Evolutionary conservation across 768 basidiomycete species (phyloP), one percentile per base, ranked within the genome.

Genomic region (Naganishia vishniacii): DNA sequence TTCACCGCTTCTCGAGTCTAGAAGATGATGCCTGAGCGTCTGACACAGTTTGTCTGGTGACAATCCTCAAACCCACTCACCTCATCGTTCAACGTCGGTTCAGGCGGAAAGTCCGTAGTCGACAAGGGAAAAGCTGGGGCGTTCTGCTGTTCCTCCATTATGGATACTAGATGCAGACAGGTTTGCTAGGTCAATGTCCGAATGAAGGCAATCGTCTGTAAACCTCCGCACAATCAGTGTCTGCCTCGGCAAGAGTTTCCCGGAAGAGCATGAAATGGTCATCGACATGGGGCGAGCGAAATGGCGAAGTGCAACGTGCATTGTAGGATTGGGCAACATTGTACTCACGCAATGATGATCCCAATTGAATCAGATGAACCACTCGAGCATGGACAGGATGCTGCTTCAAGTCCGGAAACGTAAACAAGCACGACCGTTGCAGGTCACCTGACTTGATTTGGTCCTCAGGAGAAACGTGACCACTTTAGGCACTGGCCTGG

Each of bases 361-460:
- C n/a, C n/a, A n/a, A n/a, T n/a, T n/a, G n/a, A n/a, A n/a, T n/a
- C n/a, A n/a, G n/a, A n/a, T n/a, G n/a, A n/a, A n/a, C n/a, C n/a
- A n/a, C n/a, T n/a, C n/a, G n/a, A n/a, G n/a, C n/a, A n/a, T n/a
- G n/a, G n/a, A n/a, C n/a, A n/a, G n/a, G 34, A 7, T 7, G 34
- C 34, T 37, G 34, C 34, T 37, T 15, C 8, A 7, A 7, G 34
- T 37, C 34, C n/a, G 34, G 34, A 37, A 37, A 37, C 34, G 34
- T 37, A 37, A 37, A 37, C 34, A 37, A 15, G n/a, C n/a, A n/a
- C 34, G 34, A 37, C 34, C n/a, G 47, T 48, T 28, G 25, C 47
- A 56, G 34, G 53, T 56, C 53, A 56, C 53, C 53, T 56, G 53
- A 56, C 53, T 34, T 56, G 53, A 56, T 56, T 56, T 56, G 34